Conservation (phyloP, 2,329 filamentous ascomycete genomes). For the Beauveria scarabaeidicola region DNA sequence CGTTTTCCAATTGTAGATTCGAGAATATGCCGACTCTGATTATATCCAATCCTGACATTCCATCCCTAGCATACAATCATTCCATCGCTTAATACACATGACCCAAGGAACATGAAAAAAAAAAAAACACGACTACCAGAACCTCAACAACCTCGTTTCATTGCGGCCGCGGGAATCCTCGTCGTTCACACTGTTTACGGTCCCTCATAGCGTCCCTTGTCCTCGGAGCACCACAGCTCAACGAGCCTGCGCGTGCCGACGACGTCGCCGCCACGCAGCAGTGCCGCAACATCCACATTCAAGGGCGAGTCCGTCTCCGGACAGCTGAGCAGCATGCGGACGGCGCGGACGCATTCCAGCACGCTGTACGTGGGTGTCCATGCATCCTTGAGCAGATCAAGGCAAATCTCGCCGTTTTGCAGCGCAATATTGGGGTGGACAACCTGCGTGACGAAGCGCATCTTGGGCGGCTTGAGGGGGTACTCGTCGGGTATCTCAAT, state of each 20-base stretch:
- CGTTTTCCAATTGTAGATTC: background rate
- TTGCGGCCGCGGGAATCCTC: background rate
- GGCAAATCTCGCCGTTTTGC: constrained; percentile 80
- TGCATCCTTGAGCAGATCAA: constrained; percentile 69
- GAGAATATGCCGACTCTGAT: background rate
- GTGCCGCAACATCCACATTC: constrained; percentile 68
- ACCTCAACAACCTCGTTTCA: background rate
- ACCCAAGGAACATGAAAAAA: background rate
- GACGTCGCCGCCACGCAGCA: constrained; percentile 59
- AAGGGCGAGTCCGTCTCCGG: constrained; percentile 68
- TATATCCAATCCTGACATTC: background rate
- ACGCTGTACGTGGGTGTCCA: constrained; percentile 88
- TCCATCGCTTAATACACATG: constrained; percentile 2
- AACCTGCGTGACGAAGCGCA: constrained; percentile 75
- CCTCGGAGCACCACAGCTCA: constrained; percentile 54
- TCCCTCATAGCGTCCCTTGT: constrained; percentile 28
- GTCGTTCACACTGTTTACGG: constrained; percentile 14
- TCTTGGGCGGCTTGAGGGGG: constrained; percentile 66
- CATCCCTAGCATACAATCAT: background rate
- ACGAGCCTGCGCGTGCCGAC: constrained; percentile 63
- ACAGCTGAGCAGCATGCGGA: constrained; percentile 56
- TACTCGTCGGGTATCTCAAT: constrained; percentile 72
- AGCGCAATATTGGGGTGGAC: constrained; percentile 72
- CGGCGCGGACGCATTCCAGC: constrained; percentile 61
- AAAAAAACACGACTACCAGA: background rate